Evolutionary conservation across 106 monocot genomes (phyloP).

Genomic region (Acorus calamus): DNA sequence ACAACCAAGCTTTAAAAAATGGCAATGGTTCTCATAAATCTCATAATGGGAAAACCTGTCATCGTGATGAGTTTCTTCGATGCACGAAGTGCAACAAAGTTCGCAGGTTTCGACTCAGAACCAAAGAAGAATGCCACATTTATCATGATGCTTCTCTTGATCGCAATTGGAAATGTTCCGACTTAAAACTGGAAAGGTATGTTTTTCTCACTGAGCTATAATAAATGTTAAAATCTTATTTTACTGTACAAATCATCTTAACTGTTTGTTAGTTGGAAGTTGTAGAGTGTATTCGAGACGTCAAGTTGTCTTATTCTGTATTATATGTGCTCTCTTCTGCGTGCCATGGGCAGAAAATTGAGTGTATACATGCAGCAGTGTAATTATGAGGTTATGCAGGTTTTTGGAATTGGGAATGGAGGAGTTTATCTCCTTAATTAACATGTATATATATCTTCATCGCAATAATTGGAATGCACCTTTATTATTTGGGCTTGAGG

Average conservation of each 20-base stretch:
- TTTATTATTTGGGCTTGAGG: too few species aligned
- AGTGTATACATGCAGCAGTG: too few species aligned
- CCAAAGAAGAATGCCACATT: slow-evolving; percentile 58
- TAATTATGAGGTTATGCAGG: too few species aligned
- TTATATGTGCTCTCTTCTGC: too few species aligned
- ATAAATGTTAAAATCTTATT: slow-evolving; percentile 1
- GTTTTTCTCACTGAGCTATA: neutral
- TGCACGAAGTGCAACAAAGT: slow-evolving; percentile 57
- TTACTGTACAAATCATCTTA: neutral
- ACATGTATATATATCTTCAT: too few species aligned
- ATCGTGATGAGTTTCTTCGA: slow-evolving; percentile 64
- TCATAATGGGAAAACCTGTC: slow-evolving; percentile 31
- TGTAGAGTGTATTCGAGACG: too few species aligned
- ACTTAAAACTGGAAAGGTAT: slow-evolving; percentile 58
- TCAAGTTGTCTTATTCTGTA: too few species aligned
- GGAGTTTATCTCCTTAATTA: too few species aligned
- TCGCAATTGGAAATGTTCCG: slow-evolving; percentile 61
- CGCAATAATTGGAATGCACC: too few species aligned
- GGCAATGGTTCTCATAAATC: slow-evolving; percentile 38
- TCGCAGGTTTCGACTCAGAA: slow-evolving; percentile 58
- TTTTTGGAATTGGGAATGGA: too few species aligned
- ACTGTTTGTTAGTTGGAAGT: too few species aligned
- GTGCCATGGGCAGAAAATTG: too few species aligned
- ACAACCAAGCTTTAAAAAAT: slow-evolving; percentile 35
- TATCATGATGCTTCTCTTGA: slow-evolving; percentile 66